Base-by-base conservation (phyloP, 306 rosid genomes). In the Malus orientalis region DNA sequence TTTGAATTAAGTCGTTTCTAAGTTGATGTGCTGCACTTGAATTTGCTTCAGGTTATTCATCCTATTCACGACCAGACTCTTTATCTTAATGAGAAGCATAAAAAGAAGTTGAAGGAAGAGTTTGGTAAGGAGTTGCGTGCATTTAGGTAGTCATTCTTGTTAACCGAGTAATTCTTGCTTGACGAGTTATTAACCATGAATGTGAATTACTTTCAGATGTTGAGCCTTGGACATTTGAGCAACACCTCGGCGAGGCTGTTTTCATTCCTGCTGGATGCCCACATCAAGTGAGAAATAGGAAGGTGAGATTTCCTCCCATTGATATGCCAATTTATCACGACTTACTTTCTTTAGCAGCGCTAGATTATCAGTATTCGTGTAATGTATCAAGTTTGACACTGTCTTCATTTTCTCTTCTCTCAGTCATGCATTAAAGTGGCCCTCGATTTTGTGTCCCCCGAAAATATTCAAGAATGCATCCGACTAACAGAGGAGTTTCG, bases 231-330 rank as follows among this genome's bases (percentile, higher is more conserved):
- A 86, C 90, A 15, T 88, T 88, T 60, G 93, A 88, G 81, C 93
- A 88, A 86, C 76, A 82, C 86, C 86, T 84, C 20, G 93, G 93
- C 5, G 93, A 88, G 68, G 93, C 90, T 64, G 90, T 88, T 79
- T 88, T 88, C 81, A 80, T 88, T 78, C 90, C 89, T 66, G 93
- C 93, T 16, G 93, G 93, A 74, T 88, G 93, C 81, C 93, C 93
- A 11, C 93, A 88, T 83, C 93, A 86, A 86, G 93, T 88, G 85
- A 82, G 93, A 72, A 88, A 88, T 67, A 81, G 90, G 83, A 76
- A 84, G 87, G 93, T 84, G 79, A 57, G 60, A 23, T 59, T 73
- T 73, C 51, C 23, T 44, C 69, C 42, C 25, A 18, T 29, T 63
- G 36, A 68, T 27, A 4, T 74, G 6, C n/a, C 49, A 12, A 20